Evolutionary conservation across 371 early-diverging fungal genomes (phyloP).

Genomic region (Mucor lusitanicus): DNA sequence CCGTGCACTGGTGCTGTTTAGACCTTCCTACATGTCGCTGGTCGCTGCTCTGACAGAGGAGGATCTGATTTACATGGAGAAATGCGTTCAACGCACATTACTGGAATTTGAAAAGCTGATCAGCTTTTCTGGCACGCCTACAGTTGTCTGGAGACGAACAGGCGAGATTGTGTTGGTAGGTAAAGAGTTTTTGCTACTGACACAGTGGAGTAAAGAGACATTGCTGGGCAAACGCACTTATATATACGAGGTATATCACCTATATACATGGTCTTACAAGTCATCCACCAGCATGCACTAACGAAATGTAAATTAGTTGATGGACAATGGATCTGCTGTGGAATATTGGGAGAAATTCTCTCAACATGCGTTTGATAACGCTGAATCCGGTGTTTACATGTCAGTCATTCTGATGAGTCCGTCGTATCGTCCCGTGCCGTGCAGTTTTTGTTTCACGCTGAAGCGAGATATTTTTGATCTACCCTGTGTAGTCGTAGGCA

Average conservation of each 20-base stretch:
- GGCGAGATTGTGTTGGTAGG: constrained; percentile 88
- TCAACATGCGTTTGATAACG: constrained; percentile 81
- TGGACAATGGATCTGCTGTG: constrained; percentile 82
- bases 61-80: constrained; percentile 87
- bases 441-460: constrained; percentile 85
- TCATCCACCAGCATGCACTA: too few species aligned
- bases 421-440: constrained; percentile 64
- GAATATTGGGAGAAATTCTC: constrained; percentile 90
- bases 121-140: constrained; percentile 85
- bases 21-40: constrained; percentile 83
- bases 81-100: constrained; percentile 84
- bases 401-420: constrained; percentile 71
- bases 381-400: constrained; percentile 76
- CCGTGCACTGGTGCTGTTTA: constrained; percentile 77
- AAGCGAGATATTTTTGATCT: constrained; percentile 87
- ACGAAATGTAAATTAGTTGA: too few species aligned
- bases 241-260: constrained; percentile 62
- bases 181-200: constrained; percentile 83
- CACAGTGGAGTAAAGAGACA: constrained; percentile 77
- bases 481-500: constrained; percentile 79
- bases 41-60: constrained; percentile 83
- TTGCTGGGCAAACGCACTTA: constrained; percentile 71
- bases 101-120: constrained; percentile 88
- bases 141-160: constrained; percentile 88
- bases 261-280: too few species aligned